phyloP scores from a whole-genome alignment of 768 basidiomycete genomes.

The Paxillus rubicundulus region DNA sequence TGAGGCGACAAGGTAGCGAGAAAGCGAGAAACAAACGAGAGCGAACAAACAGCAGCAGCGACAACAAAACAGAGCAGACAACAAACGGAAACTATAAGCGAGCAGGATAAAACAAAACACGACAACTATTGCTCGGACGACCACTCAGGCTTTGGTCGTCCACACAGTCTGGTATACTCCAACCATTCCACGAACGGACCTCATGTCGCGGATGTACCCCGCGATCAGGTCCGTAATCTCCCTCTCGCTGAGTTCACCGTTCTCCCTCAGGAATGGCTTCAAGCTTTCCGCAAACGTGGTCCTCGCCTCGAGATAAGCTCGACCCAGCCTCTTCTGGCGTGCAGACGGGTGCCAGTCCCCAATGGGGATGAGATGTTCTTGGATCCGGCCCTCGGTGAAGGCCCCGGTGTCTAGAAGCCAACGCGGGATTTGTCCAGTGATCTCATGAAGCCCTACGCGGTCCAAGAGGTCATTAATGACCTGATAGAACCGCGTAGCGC shows the following conservation, averaged over 20 bases:
- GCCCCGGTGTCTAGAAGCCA: conserved; percentile 35
- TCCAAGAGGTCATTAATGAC: conserved; percentile 43
- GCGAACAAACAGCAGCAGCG: too few species aligned
- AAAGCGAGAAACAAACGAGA: too few species aligned
- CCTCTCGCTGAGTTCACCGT: conserved; percentile 36
- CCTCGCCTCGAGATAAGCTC: conserved; percentile 38
- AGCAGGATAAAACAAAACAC: too few species aligned
- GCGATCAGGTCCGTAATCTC: conserved; percentile 40
- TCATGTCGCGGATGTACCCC: conserved; percentile 48
- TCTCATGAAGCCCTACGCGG: conserved; percentile 37
- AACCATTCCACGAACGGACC: conserved; percentile 45
- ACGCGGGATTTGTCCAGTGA: conserved; percentile 37
- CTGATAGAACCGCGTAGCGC: conserved; percentile 31
- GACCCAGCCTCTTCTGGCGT: conserved; percentile 39
- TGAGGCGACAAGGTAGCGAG: too few species aligned
- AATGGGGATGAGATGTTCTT: conserved; percentile 46
- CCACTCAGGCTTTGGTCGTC: conserved; percentile 32
- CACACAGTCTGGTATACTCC: conserved; percentile 49
- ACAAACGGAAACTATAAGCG: too few species aligned
- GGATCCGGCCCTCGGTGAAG: conserved; percentile 42
- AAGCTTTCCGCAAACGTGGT: conserved; percentile 47
- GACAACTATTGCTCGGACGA: too few species aligned
- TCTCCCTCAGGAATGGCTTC: conserved; percentile 42
- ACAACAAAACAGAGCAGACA: too few species aligned
- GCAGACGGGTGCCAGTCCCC: conserved; percentile 50